phyloP scores from a whole-genome alignment of 1,139 yeast genomes.

The Blastobotrys apis region DNA sequence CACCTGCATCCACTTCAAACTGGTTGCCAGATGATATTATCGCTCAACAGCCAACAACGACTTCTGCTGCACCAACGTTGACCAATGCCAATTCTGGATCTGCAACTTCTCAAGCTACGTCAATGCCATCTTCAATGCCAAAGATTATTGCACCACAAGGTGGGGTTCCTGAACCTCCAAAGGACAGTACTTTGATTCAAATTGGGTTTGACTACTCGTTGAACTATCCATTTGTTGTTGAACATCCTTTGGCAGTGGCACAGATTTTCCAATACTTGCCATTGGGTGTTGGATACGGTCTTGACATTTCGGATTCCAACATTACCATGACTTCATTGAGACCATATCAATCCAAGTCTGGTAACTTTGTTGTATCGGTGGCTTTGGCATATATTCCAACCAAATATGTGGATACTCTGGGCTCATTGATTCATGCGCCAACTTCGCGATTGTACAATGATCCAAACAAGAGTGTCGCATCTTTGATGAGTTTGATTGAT shows the following conservation, averaged over 20 bases:
- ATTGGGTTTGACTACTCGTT: constrained; percentile 40
- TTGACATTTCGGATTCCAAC: constrained; percentile 27
- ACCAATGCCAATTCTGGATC: constrained; percentile 13
- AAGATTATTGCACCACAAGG: constrained; percentile 39
- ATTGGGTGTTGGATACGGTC: constrained; percentile 37
- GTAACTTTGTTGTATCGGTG: constrained; percentile 37
- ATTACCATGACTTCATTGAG: constrained; percentile 34
- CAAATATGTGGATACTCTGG: constrained; percentile 27
- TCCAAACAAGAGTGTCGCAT: constrained; percentile 32
- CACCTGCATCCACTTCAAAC: constrained; percentile 21
- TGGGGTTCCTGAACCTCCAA: constrained; percentile 27
- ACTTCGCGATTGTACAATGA: constrained; percentile 35
- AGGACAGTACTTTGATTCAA: constrained; percentile 34
- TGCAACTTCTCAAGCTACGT: constrained; percentile 21
- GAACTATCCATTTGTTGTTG: constrained; percentile 41
- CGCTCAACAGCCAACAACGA: constrained; percentile 27
- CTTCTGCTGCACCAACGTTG: constrained; percentile 13
- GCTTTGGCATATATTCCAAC: constrained; percentile 39
- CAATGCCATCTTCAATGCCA: constrained; percentile 34
- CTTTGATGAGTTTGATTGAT: constrained; percentile 39
- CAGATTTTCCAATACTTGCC: constrained; percentile 43
- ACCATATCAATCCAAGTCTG: constrained; percentile 35
- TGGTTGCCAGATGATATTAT: constrained; percentile 35
- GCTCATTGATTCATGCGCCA: constrained; percentile 31
- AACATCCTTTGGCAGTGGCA: constrained; percentile 41